Evolutionary conservation across 1,284 basidiomycete genomes (phyloP).

Genomic region (Tilletia caries): DNA sequence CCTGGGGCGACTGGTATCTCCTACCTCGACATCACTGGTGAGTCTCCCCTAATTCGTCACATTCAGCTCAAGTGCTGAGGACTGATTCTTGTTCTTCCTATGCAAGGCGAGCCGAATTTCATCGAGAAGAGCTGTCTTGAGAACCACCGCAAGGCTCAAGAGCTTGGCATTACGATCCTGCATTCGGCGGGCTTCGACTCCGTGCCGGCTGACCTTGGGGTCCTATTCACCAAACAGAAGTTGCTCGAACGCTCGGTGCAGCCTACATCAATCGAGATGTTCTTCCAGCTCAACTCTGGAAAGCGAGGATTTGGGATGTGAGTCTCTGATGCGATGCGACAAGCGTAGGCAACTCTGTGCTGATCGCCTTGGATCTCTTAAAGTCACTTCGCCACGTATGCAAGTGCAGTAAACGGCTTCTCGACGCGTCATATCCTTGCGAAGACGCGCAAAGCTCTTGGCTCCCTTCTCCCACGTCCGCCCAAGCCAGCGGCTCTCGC

Average conservation of each 20-base stretch:
- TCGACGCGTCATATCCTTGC: constrained; percentile 19
- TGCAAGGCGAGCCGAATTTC: constrained; percentile 1
- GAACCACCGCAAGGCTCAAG: constrained; percentile 1
- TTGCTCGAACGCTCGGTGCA: constrained; percentile 4
- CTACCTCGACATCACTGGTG: constrained; percentile 11
- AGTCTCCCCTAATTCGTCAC: neutral
- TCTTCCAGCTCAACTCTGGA: constrained; percentile 16
- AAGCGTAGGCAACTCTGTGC: no score
- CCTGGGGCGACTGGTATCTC: neutral
- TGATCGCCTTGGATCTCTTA: neutral
- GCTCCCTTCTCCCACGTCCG: constrained; percentile 13
- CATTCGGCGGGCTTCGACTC: constrained; percentile 5
- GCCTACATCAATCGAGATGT: constrained; percentile 22
- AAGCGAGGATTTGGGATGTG: constrained; percentile 17
- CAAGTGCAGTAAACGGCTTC: constrained; percentile 25
- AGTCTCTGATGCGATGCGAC: neutral
- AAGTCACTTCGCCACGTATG: constrained; percentile 25
- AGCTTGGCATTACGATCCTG: neutral
- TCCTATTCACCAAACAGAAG: constrained; percentile 13
- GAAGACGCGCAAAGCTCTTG: constrained; percentile 13
- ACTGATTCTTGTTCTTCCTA: neutral
- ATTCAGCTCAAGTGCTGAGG: no score
- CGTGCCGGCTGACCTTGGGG: constrained; percentile 10
- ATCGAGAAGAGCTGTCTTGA: constrained; percentile 4
- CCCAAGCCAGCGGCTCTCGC: constrained; percentile 16